Percentiles rank a stretch among this genome's conserved stretches.
Conservation (phyloP, 116 monocot species). For the Iris pallida region DNA sequence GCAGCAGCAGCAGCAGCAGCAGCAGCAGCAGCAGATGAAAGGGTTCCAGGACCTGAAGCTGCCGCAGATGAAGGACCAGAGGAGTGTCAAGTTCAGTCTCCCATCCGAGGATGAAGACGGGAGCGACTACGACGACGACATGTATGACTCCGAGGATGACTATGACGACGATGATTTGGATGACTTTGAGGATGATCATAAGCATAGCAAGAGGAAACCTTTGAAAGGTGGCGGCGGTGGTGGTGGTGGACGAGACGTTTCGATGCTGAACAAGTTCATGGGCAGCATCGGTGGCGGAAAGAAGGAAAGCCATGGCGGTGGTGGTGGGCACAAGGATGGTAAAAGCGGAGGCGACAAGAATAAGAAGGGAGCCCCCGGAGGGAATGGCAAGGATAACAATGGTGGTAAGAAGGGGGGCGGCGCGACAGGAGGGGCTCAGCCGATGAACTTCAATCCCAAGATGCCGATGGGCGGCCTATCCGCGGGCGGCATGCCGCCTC, state of each 20-base stretch:
- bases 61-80: slow-evolving; percentile 10
- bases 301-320: not conserved
- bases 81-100: slow-evolving; percentile 44
- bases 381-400: slow-evolving; percentile 17
- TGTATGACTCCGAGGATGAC: slow-evolving; percentile 31
- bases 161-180: slow-evolving; percentile 35
- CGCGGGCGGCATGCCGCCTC: too few species aligned
- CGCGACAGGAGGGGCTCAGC: too few species aligned
- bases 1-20: slow-evolving; percentile 10
- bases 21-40: slow-evolving; percentile 45
- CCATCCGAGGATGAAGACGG: slow-evolving; percentile 34
- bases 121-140: slow-evolving; percentile 33
- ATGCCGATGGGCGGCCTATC: too few species aligned
- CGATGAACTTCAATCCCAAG: too few species aligned
- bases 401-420: slow-evolving; percentile 14
- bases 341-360: too few species aligned
- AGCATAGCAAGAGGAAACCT: slow-evolving; percentile 18
- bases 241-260: slow-evolving; percentile 1
- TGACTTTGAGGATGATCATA: slow-evolving; percentile 51
- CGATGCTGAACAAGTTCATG: slow-evolving; percentile 27
- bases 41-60: slow-evolving; percentile 54
- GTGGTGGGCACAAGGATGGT: too few species aligned
- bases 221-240: slow-evolving; percentile 8
- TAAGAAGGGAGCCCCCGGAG: not conserved
- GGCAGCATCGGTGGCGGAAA: not conserved